These are phyloP conservation scores for Pleurotus tuber-regium DNA, from an alignment of 768 basidiomycete genomes.

Conservation along the genomic window DNA sequence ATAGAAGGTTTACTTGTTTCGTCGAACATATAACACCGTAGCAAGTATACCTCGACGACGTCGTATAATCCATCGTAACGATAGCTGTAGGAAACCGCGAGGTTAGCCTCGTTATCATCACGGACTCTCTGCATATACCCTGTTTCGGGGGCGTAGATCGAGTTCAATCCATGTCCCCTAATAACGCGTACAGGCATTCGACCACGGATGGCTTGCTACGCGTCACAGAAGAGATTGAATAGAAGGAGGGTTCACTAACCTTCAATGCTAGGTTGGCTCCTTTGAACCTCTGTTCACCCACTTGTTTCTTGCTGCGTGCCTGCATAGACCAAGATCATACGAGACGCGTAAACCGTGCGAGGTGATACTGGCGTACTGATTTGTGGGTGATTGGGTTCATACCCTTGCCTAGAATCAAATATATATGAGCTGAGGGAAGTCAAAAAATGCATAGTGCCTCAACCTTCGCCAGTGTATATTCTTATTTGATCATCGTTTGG, in stretches of 20 bases:
- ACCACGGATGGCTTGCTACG: background rate
- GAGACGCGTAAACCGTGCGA: too few species aligned
- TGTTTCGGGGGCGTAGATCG: background rate
- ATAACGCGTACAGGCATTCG: background rate
- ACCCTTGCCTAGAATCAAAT: too few species aligned
- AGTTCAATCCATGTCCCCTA: background rate
- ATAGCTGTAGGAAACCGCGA: too few species aligned
- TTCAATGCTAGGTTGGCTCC: background rate
- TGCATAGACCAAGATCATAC: too few species aligned
- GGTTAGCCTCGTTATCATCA: background rate
- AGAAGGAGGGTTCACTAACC: background rate
- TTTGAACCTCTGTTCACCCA: background rate
- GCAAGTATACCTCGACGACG: too few species aligned
- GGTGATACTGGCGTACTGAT: too few species aligned
- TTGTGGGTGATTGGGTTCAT: too few species aligned
- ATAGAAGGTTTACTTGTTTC: background rate
- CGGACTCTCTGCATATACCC: background rate
- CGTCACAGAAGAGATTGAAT: background rate
- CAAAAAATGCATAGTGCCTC: too few species aligned
- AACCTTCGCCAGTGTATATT: too few species aligned
- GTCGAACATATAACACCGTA: too few species aligned
- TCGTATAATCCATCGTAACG: background rate
- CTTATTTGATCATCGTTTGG: too few species aligned
- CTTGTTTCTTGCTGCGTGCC: background rate
- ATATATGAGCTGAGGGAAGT: too few species aligned